phyloP scores from a whole-genome alignment of 495 filamentous ascomycete genomes.

The Neurospora sp. region DNA sequence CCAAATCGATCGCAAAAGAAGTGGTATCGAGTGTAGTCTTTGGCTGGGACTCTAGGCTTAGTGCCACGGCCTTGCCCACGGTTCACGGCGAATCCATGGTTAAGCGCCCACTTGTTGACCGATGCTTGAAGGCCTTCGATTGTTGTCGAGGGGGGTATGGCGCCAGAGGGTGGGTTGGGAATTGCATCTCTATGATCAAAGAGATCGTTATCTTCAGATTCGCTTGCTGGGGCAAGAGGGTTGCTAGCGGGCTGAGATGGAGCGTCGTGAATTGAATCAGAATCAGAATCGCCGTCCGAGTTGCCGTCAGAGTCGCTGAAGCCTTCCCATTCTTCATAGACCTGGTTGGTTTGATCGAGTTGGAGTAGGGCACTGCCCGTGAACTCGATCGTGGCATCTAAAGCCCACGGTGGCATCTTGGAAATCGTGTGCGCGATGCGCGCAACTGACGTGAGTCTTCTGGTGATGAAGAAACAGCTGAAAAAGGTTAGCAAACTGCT shows the following conservation, averaged over 20 bases:
- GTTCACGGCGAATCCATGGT: not conserved
- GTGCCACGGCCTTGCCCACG: not conserved
- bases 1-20: not conserved
- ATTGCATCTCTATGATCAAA: not conserved
- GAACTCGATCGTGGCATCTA: not conserved
- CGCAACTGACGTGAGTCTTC: not conserved
- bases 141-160: not conserved
- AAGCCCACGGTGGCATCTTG: not conserved
- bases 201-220: no score
- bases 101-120: not conserved
- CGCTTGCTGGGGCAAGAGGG: no score
- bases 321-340: not conserved
- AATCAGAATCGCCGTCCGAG: not conserved
- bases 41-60: not conserved
- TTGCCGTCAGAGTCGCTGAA: not conserved
- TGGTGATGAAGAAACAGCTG: not conserved
- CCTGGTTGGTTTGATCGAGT: not conserved
- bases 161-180: not conserved
- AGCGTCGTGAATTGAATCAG: accelerated
- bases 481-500: not conserved
- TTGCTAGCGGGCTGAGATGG: not conserved
- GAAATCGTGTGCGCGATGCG: not conserved
- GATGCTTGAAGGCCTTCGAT: not conserved
- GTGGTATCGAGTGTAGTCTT: not conserved
- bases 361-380: not conserved